Percentiles rank a stretch among this genome's conserved stretches.
phyloP scores from a whole-genome alignment of 2,329 filamentous ascomycete species.

The Cladobotryum mycophilum region DNA sequence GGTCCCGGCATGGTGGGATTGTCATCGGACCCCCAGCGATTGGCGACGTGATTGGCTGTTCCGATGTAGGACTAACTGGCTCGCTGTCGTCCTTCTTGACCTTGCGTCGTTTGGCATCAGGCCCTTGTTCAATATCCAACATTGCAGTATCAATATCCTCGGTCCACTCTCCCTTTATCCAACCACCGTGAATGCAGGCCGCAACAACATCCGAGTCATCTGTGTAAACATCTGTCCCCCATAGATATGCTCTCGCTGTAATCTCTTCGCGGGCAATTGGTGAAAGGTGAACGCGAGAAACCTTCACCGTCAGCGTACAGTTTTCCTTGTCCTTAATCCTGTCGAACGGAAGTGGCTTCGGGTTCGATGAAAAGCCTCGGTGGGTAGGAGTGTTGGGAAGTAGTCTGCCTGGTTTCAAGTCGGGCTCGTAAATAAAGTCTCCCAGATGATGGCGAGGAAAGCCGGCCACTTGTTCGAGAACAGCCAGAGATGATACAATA shows the following conservation, averaged over 20 bases:
- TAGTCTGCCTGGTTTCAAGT: constrained; percentile 48
- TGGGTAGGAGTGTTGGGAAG: constrained; percentile 34
- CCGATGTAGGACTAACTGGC: constrained; percentile 29
- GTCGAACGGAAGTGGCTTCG: constrained; percentile 70
- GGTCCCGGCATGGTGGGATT: constrained; percentile 63
- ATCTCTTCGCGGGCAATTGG: constrained; percentile 71
- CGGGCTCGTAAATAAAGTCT: constrained; percentile 72
- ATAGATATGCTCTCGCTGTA: constrained; percentile 71
- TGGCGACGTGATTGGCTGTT: constrained; percentile 45
- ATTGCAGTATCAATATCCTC: constrained; percentile 67
- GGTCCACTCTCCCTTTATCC: constrained; percentile 83
- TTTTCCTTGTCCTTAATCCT: constrained; percentile 70
- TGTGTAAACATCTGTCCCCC: constrained; percentile 92
- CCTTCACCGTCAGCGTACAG: constrained; percentile 81
- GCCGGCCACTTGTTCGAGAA: constrained; percentile 65
- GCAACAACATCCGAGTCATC: constrained; percentile 93
- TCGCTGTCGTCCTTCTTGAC: constrained; percentile 21
- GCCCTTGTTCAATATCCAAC: constrained; percentile 47
- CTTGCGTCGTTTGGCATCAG: constrained; percentile 27
- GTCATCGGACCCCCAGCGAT: constrained; percentile 55
- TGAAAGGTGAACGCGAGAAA: constrained; percentile 72
- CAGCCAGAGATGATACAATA: constrained; percentile 60
- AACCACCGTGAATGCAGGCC: constrained; percentile 87
- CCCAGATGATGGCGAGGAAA: constrained; percentile 75
- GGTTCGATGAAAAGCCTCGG: constrained; percentile 47